Percentiles rank a stretch among this genome's conserved stretches.
These are phyloP conservation scores for Helenozyma rhizophorensis DNA, from an alignment of 805 yeast species.

Conservation along the genomic window DNA sequence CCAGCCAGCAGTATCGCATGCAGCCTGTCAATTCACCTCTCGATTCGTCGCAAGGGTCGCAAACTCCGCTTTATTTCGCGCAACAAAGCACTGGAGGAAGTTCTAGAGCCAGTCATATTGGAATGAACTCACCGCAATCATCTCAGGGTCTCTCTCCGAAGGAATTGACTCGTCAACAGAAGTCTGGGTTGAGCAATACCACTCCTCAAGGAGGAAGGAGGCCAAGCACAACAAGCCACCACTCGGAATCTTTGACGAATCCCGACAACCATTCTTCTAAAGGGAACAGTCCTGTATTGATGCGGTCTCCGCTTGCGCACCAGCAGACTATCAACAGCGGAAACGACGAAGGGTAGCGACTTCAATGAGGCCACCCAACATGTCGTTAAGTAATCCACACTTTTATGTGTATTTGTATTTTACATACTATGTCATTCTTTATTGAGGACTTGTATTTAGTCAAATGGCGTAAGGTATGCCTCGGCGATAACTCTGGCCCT, in stretches of 20 bases:
- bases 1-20: conserved; percentile 1
- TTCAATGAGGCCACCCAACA: neutral
- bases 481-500: conserved; percentile 98
- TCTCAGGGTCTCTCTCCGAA: conserved; percentile 29
- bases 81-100: conserved; percentile 7
- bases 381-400: no score
- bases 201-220: no score
- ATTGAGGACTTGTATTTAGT: conserved; percentile 41
- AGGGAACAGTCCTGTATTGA: conserved; percentile 17
- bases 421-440: no score
- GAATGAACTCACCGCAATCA: conserved; percentile 24
- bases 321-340: neutral
- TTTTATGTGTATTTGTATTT: no score
- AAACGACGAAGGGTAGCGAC: neutral
- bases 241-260: neutral
- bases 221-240: neutral
- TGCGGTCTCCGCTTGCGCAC: conserved; percentile 13
- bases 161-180: conserved; percentile 22
- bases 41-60: conserved; percentile 18
- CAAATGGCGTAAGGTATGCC: conserved; percentile 87
- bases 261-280: conserved; percentile 7
- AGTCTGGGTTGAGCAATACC: neutral
- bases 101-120: conserved; percentile 16
- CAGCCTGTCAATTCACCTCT: conserved; percentile 9
- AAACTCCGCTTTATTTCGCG: neutral